phyloP scores from a whole-genome alignment of 495 filamentous ascomycete species.

The Podospora pseudoanserina region DNA sequence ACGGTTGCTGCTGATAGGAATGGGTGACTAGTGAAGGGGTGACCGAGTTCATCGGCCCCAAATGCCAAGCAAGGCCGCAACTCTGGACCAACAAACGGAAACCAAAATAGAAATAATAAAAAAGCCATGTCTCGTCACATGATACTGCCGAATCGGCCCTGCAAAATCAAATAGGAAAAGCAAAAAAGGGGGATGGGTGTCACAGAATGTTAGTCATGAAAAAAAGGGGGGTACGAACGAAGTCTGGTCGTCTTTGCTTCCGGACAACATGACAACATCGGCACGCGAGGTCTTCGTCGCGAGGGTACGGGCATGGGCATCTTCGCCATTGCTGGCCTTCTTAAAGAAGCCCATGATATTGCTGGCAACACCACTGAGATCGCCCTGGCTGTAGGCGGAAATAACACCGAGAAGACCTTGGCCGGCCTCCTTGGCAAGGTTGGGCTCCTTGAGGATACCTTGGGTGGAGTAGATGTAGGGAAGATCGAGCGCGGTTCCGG shows the following conservation, averaged over 20 bases:
- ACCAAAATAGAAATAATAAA: not conserved
- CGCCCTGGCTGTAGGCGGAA: constrained; percentile 83
- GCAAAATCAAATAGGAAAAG: constrained; percentile 3
- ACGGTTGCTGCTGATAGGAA: not conserved
- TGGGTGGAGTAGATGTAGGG: constrained; percentile 96
- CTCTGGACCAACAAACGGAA: not conserved
- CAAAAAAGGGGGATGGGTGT: constrained; percentile 4
- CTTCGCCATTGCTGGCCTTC: constrained; percentile 82
- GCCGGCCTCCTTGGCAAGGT: constrained; percentile 95
- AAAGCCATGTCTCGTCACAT: not conserved
- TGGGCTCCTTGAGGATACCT: constrained; percentile 96
- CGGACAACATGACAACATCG: constrained; percentile 97
- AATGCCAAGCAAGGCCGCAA: constrained; percentile 1
- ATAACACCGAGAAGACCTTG: constrained; percentile 89
- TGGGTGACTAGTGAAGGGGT: not conserved
- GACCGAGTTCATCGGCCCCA: not conserved
- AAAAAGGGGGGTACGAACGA: constrained; percentile 62
- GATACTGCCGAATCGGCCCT: not conserved
- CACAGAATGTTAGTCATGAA: constrained; percentile 14
- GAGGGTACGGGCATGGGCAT: constrained; percentile 71
- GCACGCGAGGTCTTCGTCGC: constrained; percentile 91
- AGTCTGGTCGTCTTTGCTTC: constrained; percentile 94
- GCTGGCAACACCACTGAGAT: constrained; percentile 76
- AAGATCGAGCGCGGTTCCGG: constrained; percentile 90
- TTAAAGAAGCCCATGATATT: constrained; percentile 87